These are phyloP conservation scores for Herpetomonas samuelpessoai DNA, from an alignment of 208 protist genomes.

Conservation along the genomic window DNA sequence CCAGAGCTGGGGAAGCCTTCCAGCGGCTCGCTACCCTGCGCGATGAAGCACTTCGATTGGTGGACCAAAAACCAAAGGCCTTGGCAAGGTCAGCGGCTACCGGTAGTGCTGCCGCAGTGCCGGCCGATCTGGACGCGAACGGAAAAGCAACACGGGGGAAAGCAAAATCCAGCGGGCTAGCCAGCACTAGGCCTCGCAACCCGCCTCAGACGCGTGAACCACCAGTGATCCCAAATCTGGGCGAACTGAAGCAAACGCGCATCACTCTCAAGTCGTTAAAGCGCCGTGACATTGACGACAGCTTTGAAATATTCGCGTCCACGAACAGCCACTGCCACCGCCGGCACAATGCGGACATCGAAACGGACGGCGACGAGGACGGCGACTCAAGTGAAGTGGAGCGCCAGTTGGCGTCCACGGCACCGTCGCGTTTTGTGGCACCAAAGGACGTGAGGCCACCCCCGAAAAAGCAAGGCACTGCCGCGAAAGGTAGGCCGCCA, in stretches of 20 bases:
- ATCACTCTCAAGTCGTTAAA: conserved; percentile 82
- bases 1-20: conserved; percentile 72
- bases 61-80: no score
- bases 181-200: neutral
- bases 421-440: conserved; percentile 10
- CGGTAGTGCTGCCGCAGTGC: no score
- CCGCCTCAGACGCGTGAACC: no score
- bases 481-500: neutral
- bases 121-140: no score
- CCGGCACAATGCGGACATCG: neutral
- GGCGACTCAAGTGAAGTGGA: conserved; percentile 4
- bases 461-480: neutral
- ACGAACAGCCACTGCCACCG: neutral
- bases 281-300: conserved; percentile 71
- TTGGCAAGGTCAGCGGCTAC: no score
- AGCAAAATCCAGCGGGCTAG: no score
- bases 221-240: conserved; percentile 20
- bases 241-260: conserved; percentile 33
- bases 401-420: conserved; percentile 30
- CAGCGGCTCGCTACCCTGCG: conserved; percentile 53
- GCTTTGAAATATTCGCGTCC: conserved; percentile 54
- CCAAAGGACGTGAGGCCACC: conserved; percentile 14
- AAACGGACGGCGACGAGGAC: conserved; percentile 16
- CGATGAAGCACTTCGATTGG: conserved; percentile 40
- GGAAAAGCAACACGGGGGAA: neutral